Percentiles rank a stretch among this genome's conserved stretches.
These are phyloP conservation scores for Funneliformis geosporum DNA, from an alignment of 192 early-diverging fungal genomes.

Conservation along the genomic window DNA sequence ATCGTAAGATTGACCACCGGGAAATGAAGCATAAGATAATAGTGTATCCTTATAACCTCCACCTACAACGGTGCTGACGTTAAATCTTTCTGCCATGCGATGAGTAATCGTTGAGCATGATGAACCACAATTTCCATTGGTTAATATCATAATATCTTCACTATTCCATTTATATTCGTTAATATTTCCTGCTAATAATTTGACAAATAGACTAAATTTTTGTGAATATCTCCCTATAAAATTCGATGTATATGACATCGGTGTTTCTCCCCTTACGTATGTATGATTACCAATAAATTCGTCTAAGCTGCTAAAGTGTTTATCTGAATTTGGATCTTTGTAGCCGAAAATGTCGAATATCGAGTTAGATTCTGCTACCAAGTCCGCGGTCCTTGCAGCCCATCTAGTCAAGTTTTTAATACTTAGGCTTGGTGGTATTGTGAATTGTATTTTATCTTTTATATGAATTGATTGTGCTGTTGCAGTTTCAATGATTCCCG, in stretches of 20 bases:
- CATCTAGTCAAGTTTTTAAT: neutral
- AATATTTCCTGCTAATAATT: neutral
- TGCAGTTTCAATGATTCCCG: neutral
- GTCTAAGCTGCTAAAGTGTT: neutral
- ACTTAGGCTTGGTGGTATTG: no score
- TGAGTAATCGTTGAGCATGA: slow-evolving; percentile 38
- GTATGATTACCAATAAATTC: slow-evolving; percentile 11
- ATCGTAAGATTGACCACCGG: slow-evolving; percentile 16
- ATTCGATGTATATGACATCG: neutral
- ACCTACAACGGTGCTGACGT: slow-evolving; percentile 34
- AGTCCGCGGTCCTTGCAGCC: neutral
- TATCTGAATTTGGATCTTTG: neutral
- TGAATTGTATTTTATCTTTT: neutral
- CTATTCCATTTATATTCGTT: neutral
- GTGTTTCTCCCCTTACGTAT: neutral
- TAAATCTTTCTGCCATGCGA: slow-evolving; percentile 37
- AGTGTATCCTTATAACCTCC: slow-evolving; percentile 38
- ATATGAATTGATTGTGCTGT: neutral
- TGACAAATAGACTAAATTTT: neutral
- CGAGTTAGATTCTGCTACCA: neutral
- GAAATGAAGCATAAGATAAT: slow-evolving; percentile 40
- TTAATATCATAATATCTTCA: slow-evolving; percentile 35
- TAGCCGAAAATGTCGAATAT: neutral
- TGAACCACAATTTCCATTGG: slow-evolving; percentile 42
- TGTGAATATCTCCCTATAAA: neutral